These are phyloP conservation scores for Neotropicomus parvogracilis DNA, from an alignment of 1,284 basidiomycete genomes.

Conservation along the genomic window DNA sequence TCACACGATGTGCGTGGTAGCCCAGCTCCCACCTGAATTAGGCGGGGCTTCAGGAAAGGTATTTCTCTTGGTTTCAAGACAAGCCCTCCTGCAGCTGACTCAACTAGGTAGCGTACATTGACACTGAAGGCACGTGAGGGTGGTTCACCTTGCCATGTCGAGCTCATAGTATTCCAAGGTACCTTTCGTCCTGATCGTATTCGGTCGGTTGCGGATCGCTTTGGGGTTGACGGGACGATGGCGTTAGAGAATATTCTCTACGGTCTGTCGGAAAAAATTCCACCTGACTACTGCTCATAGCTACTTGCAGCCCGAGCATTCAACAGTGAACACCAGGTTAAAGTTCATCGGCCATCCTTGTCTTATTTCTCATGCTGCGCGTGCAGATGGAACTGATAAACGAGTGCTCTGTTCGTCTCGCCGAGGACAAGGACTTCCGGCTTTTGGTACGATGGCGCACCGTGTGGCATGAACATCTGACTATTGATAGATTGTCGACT, in stretches of 20 bases:
- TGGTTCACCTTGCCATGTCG: not conserved
- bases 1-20: constrained; percentile 87
- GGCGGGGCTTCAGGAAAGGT: constrained; percentile 89
- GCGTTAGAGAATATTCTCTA: constrained; percentile 86
- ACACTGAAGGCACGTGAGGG: constrained; percentile 71
- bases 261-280: constrained; percentile 44
- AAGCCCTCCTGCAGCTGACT: not conserved
- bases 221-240: constrained; percentile 84
- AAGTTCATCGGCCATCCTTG: not conserved
- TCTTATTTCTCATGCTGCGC: constrained; percentile 8
- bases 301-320: constrained; percentile 65
- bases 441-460: constrained; percentile 49
- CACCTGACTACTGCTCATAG: constrained; percentile 1
- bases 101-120: constrained; percentile 82
- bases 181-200: constrained; percentile 94
- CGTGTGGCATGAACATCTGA: constrained; percentile 10
- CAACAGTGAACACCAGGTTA: constrained; percentile 84
- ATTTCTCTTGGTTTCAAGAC: constrained; percentile 4
- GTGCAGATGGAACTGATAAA: constrained; percentile 81
- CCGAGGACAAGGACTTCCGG: constrained; percentile 77
- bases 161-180: constrained; percentile 41
- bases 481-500: constrained; percentile 74
- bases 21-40: constrained; percentile 84
- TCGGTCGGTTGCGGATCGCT: constrained; percentile 83
- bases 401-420: constrained; percentile 77